Base-by-base conservation (phyloP, 768 basidiomycete species). In the Trametopsis cervina region DNA sequence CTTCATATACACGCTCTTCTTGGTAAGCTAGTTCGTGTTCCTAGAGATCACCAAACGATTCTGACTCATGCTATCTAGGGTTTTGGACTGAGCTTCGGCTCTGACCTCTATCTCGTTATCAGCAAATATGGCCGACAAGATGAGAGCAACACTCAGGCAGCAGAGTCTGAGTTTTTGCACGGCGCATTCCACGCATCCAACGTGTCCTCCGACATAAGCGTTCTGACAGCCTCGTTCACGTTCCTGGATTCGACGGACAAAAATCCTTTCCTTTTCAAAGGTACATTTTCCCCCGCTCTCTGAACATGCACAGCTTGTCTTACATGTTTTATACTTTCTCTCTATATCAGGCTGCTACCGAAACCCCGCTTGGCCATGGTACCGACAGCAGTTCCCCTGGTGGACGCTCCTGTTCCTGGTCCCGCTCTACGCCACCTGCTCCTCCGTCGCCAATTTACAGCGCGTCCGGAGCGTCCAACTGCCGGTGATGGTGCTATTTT, bases 11-110 rank as follows among this genome's bases (percentile, higher is more conserved):
- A 89, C 87, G 0, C 69, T 90, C 38, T 89, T 89, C 62, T 66
- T 91, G 57, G 85, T 84, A 59, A 50, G 74, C 39, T 10, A 20
- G 21, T 29, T 22, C 21, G n/a, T 23, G 35, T 39, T 13, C 25
- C 24, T 46, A 21, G 29, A 4, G 42, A 54, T 6, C 7, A 23
- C 24, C 27, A 20, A 12, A 13, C 23, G 10, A 18, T 29, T n/a
- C 40, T 36, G 13, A 9, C 7, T 11, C 27, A 43, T 25, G 11
- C 22, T 21, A 6, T 42, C 3, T 51, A 88, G 86, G 89, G 89
- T 6, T 91, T 90, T 60, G 87, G 89, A 40, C 66, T 91, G 47
- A 85, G 84, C 18, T 85, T 90, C 50, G 89, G 89, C 33, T 89
- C 85, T 4, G 89, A 91, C 57, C 67, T 90, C 44, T 89, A 83